Base-by-base conservation (phyloP, 192 early-diverging fungal genomes). In the Podila verticillata region DNA sequence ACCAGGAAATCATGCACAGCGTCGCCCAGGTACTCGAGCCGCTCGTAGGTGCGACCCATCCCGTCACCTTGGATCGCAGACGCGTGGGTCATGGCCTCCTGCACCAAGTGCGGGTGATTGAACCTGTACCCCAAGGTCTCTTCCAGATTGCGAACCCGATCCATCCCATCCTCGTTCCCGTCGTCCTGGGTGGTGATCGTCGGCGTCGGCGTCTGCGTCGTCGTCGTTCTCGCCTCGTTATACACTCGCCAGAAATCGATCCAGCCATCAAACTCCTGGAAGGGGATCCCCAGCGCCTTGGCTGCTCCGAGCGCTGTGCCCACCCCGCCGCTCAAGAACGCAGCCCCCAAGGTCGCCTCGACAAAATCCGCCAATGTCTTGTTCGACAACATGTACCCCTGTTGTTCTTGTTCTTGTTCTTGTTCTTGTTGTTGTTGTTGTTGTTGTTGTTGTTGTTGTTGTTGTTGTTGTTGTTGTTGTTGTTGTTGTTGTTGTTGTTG, bases 11-110 rank as follows among this genome's bases (percentile, higher is more conserved):
- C 95, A 54, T 96, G 47, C 31, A 96, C 74, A 0, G 90, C 91
- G 62, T 92, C 90, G 47, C 96, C 96, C 49, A 98, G 69, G 64
- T 91, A 97, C 84, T 98, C 96, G n/a, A 98, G 87, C 5, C 96
- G 89, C 80, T 98, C 93, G 78, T 96, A 98, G 80, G 72, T 66
- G 2, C 17, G 7, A 2, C 26, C 58, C 5, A 10, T 9, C 31
- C 58, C 29, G 20, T 12, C 31, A 2, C 26, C 9, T 28, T 28
- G 30, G 39, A 44, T 15, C 30, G 22, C 20, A 10, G 91, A 93
- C n/a, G 94, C 91, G 70, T 98, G 96, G 0, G 95, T 96, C 47
- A 98, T 68, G 0, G 95, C 96, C 69, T 98, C 93, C 5, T 79
- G 79, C 51, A 94, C 65, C 13, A 96, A 69, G 5, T 79, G 51